Percentiles rank a stretch among this genome's conserved stretches.
Conservation (phyloP, 2,329 filamentous ascomycete genomes). For the Sporothrix inflata region DNA sequence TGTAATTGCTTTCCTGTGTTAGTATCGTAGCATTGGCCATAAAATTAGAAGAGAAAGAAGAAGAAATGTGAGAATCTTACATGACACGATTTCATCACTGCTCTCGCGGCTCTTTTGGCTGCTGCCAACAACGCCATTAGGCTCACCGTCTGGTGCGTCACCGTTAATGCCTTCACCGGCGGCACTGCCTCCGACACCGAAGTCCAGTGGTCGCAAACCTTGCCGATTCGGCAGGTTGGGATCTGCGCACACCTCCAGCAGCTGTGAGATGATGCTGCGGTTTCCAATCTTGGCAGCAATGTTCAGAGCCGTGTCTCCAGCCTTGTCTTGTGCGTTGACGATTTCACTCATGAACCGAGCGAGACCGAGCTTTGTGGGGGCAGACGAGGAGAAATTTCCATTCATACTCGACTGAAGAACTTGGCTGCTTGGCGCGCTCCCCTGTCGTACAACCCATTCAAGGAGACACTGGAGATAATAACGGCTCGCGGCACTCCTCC, state of each 20-base stretch:
- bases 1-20: slow-evolving; percentile 68
- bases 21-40: slow-evolving; percentile 27
- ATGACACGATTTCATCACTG: slow-evolving; percentile 76
- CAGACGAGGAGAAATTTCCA: slow-evolving; percentile 33
- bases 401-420: slow-evolving; percentile 38
- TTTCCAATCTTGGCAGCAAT: slow-evolving; percentile 93
- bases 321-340: slow-evolving; percentile 92
- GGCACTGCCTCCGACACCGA: slow-evolving; percentile 78
- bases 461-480: slow-evolving; percentile 95
- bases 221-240: slow-evolving; percentile 90
- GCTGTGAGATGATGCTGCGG: slow-evolving; percentile 91
- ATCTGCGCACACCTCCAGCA: slow-evolving; percentile 92
- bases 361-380: slow-evolving; percentile 73
- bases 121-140: slow-evolving; percentile 49
- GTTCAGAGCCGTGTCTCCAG: slow-evolving; percentile 92
- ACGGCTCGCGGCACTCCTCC: slow-evolving; percentile 84
- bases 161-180: slow-evolving; percentile 50
- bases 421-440: slow-evolving; percentile 50
- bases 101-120: slow-evolving; percentile 68
- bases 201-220: slow-evolving; percentile 87
- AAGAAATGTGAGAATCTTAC: slow-evolving; percentile 55
- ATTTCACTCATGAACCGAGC: slow-evolving; percentile 96
- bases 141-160: slow-evolving; percentile 47
- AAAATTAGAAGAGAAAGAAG: neutral
- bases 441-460: slow-evolving; percentile 91